These are phyloP conservation scores for Zelopaecilomyces penicillatus DNA, from an alignment of 2,329 filamentous ascomycete genomes.

Conservation along the genomic window DNA sequence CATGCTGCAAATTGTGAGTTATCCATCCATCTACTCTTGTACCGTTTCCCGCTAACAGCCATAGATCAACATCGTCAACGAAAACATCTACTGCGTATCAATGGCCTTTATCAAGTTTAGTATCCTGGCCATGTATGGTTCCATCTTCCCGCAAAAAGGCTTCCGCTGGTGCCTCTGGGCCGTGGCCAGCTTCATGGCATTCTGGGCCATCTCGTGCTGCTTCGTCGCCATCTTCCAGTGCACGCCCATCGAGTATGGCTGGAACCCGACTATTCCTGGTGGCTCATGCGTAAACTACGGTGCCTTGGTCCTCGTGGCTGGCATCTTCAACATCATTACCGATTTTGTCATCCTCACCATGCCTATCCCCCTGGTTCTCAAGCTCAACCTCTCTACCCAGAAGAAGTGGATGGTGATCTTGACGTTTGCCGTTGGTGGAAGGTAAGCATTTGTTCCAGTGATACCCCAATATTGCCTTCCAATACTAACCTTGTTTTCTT, in stretches of 20 bases:
- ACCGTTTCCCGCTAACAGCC: not conserved
- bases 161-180: slow-evolving; percentile 4
- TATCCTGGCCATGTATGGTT: slow-evolving; percentile 1
- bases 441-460: not conserved
- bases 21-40: not conserved
- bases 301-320: not conserved
- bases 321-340: slow-evolving; percentile 2
- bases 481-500: not conserved
- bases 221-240: slow-evolving; percentile 15
- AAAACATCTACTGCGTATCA: slow-evolving; percentile 1
- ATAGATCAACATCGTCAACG: slow-evolving; percentile 3
- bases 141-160: slow-evolving; percentile 1
- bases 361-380: slow-evolving; percentile 4
- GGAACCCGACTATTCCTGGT: not conserved
- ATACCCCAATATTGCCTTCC: too few relatives aligned
- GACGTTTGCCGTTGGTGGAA: slow-evolving; percentile 1
- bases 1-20: slow-evolving; percentile 4
- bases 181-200: slow-evolving; percentile 10
- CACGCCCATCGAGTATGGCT: slow-evolving; percentile 11
- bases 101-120: slow-evolving; percentile 5
- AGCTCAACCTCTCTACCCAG: slow-evolving; percentile 2
- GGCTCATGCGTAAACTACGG: slow-evolving; percentile 2
- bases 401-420: slow-evolving; percentile 2
- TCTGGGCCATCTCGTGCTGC: slow-evolving; percentile 13
- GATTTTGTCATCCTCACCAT: slow-evolving; percentile 1